Percentiles rank a stretch among this genome's conserved stretches.
Conservation (phyloP, 768 basidiomycete genomes). For the Pilatotrama ljubarskyi region DNA sequence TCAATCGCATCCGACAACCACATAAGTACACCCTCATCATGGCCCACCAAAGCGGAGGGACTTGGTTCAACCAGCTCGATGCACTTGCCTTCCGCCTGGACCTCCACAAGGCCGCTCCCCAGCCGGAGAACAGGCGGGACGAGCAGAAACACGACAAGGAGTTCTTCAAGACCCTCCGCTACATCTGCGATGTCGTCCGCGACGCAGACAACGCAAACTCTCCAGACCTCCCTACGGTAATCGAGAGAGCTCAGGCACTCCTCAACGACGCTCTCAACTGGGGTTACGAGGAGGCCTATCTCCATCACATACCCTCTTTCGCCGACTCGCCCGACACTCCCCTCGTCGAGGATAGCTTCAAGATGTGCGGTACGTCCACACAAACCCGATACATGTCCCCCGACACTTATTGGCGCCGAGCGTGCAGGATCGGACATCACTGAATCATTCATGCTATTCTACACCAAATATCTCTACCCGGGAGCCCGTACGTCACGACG, state of each 20-base stretch:
- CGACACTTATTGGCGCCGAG: neutral
- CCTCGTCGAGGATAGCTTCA: neutral
- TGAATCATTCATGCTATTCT: slow-evolving; percentile 2
- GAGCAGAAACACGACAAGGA: neutral
- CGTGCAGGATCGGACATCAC: slow-evolving; percentile 1
- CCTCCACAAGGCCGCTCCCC: neutral
- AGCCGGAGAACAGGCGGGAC: neutral
- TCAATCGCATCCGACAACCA: neutral
- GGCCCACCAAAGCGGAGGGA: neutral
- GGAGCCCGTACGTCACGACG: neutral
- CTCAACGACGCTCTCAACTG: neutral
- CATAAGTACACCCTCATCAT: neutral
- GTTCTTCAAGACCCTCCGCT: neutral
- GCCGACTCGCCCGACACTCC: neutral
- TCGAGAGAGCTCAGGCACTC: slow-evolving; percentile 5
- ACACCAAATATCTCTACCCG: slow-evolving; percentile 2
- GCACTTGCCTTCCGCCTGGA: neutral
- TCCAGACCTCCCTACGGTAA: slow-evolving; percentile 1
- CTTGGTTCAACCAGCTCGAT: slow-evolving; percentile 7
- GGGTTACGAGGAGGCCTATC: neutral
- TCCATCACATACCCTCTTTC: neutral
- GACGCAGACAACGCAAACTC: neutral
- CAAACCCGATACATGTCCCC: no score
- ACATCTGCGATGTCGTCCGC: slow-evolving; percentile 17
- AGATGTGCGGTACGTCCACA: neutral